Percentiles rank a stretch among this genome's conserved stretches.
Evolutionary conservation across 1,139 yeast genomes (phyloP).

Genomic region (Yamadazyma atlantica): DNA sequence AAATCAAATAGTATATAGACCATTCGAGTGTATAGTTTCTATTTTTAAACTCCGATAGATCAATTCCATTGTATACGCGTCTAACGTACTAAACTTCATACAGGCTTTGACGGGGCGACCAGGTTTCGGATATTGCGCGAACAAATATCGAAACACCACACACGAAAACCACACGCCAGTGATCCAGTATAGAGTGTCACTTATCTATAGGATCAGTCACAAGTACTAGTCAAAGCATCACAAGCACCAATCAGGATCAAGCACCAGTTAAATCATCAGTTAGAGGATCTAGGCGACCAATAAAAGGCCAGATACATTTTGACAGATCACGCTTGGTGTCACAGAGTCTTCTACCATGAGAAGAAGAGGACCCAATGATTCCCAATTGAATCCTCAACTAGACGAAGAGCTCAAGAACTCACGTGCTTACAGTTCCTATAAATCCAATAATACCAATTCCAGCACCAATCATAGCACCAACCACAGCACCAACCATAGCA

Average conservation of each 20-base stretch:
- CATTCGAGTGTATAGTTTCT: neutral
- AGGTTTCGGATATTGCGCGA: neutral
- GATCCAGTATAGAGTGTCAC: no score
- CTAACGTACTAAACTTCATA: neutral
- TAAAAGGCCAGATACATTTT: no score
- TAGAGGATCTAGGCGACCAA: no score
- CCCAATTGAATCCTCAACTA: constrained; percentile 22
- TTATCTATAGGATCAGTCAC: no score
- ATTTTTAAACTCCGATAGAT: neutral
- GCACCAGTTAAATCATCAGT: no score
- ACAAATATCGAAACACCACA: neutral
- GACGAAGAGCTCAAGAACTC: constrained; percentile 36
- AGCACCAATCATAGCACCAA: constrained; percentile 3
- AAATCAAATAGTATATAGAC: neutral
- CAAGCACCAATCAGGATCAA: no score
- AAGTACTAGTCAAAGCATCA: no score
- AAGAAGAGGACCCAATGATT: constrained; percentile 27
- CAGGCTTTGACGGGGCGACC: neutral
- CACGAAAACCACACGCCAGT: neutral
- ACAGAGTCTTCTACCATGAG: no score
- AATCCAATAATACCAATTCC: constrained; percentile 6
- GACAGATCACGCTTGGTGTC: no score
- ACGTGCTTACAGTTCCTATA: constrained; percentile 27
- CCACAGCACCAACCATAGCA: constrained; percentile 5
- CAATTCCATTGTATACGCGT: neutral